Base-by-base conservation (phyloP, 2,329 filamentous ascomycete genomes). In the Botrytis fragariae region DNA sequence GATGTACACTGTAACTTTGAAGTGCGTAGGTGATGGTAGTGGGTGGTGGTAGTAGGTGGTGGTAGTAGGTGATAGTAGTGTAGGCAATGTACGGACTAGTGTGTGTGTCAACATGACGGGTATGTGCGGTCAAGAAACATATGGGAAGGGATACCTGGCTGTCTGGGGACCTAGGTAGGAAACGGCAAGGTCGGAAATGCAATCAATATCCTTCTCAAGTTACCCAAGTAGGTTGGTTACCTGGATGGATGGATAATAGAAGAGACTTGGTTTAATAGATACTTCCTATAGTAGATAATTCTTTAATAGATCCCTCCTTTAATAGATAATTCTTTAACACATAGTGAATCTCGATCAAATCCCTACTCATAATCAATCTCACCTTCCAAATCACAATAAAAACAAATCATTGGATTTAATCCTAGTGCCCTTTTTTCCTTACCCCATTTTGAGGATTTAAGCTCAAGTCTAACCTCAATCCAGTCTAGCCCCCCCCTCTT, bases 371-470 rank as follows among this genome's bases (percentile, higher is more conserved):
- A 48, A 22, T 48, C 8, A 48, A 48, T 48, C 45, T 4, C 4
- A 9, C 12, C 12, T 61, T 16, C 18, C n/a, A n/a, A n/a, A n/a
- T n/a, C n/a, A n/a, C n/a, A 25, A 22, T 12, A 48, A 18, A 62
- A 45, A 45, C 7, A 20, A 20, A 42, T 42, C 8, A n/a, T 25
- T 51, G 18, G 3, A 45, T 37, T 62, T 20, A 70, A 70, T 45
- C 54, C 68, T 70, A 8, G 68, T 29, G 29, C 12, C 29, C 29
- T 22, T n/a, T 12, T 32, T 42, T 70, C 5, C 48, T n/a, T 62
- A 37, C 42, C 68, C 57, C 68, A 61, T 48, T 63, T 39, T 22
- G 8, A 25, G 5, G 2, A 71, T 63, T 71, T 71, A 71, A 71
- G 69, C 69, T 71, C 69, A 71, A 10, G 16, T 4, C 69, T 71